Evolutionary conservation across 768 basidiomycete species (phyloP).

Genomic region (Phlegmacium glaucopus): DNA sequence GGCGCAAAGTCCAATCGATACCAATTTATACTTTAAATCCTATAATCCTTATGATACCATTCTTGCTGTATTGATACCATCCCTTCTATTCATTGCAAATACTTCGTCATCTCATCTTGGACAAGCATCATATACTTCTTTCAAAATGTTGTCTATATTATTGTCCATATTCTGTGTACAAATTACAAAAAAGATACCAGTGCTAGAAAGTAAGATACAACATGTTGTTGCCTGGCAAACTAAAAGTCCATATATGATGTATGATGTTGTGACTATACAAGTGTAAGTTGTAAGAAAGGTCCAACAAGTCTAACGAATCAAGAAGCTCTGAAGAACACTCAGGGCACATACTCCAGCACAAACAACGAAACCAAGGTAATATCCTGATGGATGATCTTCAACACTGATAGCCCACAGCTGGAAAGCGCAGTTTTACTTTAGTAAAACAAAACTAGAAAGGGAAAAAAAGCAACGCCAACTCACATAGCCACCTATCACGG

Average conservation of each 20-base stretch:
- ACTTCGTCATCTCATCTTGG: too few species aligned
- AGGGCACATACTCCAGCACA: constrained; percentile 60
- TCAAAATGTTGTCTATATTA: too few species aligned
- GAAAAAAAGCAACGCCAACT: constrained; percentile 18
- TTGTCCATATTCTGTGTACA: too few species aligned
- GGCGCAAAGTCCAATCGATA: background rate
- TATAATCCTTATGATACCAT: background rate
- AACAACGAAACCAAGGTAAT: constrained; percentile 69
- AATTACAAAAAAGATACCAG: too few species aligned
- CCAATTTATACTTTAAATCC: background rate
- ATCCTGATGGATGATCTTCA: constrained; percentile 63
- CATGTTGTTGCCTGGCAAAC: background rate
- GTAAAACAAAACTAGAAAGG: background rate
- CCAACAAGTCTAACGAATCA: constrained; percentile 50
- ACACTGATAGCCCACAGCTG: constrained; percentile 78
- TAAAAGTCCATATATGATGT: background rate
- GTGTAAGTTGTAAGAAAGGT: background rate
- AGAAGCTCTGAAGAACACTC: constrained; percentile 67
- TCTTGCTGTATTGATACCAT: too few species aligned
- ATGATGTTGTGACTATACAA: background rate
- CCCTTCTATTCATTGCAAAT: too few species aligned
- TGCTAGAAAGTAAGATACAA: too few species aligned
- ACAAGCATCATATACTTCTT: too few species aligned
- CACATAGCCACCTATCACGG: constrained; percentile 82
- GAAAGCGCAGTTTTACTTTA: constrained; percentile 1